Evolutionary conservation across 805 yeast species (phyloP).

Genomic region (Teunomyces aglyptinius): DNA sequence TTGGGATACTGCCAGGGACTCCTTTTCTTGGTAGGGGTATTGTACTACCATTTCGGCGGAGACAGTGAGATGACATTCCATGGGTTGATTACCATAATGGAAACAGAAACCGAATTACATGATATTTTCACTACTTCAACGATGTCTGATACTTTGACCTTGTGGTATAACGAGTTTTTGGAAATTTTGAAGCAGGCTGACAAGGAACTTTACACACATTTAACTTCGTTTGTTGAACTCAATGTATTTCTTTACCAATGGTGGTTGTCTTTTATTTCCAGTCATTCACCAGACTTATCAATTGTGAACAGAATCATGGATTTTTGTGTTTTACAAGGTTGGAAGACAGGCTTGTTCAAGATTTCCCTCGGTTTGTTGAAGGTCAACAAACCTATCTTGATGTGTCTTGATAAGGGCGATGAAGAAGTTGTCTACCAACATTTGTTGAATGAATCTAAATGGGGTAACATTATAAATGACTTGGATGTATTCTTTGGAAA

Average conservation of each 20-base stretch:
- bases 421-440: conserved; percentile 46
- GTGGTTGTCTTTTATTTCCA: conserved; percentile 61
- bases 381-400: conserved; percentile 46
- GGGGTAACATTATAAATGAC: conserved; percentile 41
- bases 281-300: conserved; percentile 55
- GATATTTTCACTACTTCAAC: conserved; percentile 50
- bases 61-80: conserved; percentile 46
- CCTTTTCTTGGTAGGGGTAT: conserved; percentile 59
- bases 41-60: conserved; percentile 40
- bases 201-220: conserved; percentile 43
- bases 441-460: conserved; percentile 40
- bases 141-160: conserved; percentile 52
- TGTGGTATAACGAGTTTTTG: conserved; percentile 53
- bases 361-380: conserved; percentile 52
- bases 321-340: conserved; percentile 51
- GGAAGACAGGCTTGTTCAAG: conserved; percentile 52
- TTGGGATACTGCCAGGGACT: conserved; percentile 71
- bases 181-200: conserved; percentile 40
- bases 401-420: conserved; percentile 33
- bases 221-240: conserved; percentile 40
- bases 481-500: conserved; percentile 40
- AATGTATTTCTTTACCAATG: conserved; percentile 58
- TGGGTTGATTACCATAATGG: conserved; percentile 56
- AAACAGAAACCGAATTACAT: conserved; percentile 49
- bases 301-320: conserved; percentile 51